Evolutionary conservation across 768 basidiomycete species (phyloP).

Genomic region (Tulasnella sp.): DNA sequence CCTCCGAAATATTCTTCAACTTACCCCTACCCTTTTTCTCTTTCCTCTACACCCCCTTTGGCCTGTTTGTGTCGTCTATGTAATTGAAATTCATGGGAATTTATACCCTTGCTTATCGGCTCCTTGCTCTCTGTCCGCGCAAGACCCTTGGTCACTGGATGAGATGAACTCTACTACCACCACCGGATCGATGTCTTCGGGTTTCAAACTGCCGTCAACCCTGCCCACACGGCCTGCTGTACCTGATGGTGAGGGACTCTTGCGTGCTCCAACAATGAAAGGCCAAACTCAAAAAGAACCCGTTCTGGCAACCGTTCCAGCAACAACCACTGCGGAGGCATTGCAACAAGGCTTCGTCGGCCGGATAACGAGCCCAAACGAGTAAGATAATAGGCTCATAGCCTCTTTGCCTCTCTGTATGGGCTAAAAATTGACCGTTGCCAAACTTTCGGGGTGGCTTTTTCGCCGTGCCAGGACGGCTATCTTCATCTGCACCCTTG

Average conservation of each 20-base stretch:
- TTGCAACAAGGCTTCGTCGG: conserved; percentile 9
- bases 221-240: conserved; percentile 6
- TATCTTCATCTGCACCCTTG: conserved; percentile 24
- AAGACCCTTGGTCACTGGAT: neutral
- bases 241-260: conserved; percentile 9
- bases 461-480: conserved; percentile 14
- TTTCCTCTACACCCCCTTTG: neutral
- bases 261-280: neutral
- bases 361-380: neutral
- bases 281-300: neutral
- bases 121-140: neutral
- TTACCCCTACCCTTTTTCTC: neutral
- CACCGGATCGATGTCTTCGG: neutral
- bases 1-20: neutral
- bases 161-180: conserved; percentile 9
- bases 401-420: neutral
- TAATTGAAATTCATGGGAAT: conserved; percentile 16
- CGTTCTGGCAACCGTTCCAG: neutral
- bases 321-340: neutral
- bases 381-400: conserved; percentile 7
- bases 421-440: neutral
- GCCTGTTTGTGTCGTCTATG: neutral
- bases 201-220: neutral
- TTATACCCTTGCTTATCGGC: conserved; percentile 10
- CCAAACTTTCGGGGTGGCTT: neutral